Evolutionary conservation across 306 rosid genomes (phyloP).

Genomic region (Bauhinia variegata): DNA sequence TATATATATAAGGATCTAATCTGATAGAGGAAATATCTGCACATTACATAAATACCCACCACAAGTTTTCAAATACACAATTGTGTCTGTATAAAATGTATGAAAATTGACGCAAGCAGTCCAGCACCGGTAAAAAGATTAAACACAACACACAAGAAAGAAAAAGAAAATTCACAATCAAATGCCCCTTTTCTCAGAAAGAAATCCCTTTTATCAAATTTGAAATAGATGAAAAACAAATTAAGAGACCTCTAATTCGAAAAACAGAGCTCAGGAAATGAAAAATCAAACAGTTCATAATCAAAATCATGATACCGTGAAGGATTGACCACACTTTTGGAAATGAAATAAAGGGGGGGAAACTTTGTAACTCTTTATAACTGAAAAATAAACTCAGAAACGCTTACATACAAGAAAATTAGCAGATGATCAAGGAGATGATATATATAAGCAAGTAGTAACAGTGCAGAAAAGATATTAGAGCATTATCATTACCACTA

Average conservation of each 20-base stretch:
- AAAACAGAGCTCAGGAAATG: not conserved
- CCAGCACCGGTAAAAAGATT: conserved; percentile 23
- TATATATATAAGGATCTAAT: conserved; percentile 5
- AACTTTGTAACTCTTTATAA: not conserved
- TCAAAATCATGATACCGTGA: conserved; percentile 6
- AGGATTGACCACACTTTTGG: not conserved
- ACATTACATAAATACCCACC: conserved; percentile 36
- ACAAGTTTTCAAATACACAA: conserved; percentile 29
- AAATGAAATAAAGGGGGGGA: not conserved
- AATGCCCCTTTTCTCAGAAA: not conserved
- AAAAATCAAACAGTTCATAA: conserved; percentile 7
- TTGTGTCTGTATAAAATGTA: not conserved
- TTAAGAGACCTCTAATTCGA: not conserved
- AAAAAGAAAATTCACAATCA: not conserved
- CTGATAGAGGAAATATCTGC: conserved; percentile 4
- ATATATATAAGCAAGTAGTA: not conserved
- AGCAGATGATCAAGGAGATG: not conserved
- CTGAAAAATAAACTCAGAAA: not conserved
- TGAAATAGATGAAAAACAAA: not conserved
- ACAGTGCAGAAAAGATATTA: not conserved
- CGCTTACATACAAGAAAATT: not conserved
- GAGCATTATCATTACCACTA: conserved; percentile 9
- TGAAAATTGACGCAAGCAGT: conserved; percentile 16
- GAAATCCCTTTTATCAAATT: conserved; percentile 11
- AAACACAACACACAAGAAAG: not conserved